Conservation (phyloP, 108 stramenopile genomes). For the Hondaea fermentalgiana region DNA sequence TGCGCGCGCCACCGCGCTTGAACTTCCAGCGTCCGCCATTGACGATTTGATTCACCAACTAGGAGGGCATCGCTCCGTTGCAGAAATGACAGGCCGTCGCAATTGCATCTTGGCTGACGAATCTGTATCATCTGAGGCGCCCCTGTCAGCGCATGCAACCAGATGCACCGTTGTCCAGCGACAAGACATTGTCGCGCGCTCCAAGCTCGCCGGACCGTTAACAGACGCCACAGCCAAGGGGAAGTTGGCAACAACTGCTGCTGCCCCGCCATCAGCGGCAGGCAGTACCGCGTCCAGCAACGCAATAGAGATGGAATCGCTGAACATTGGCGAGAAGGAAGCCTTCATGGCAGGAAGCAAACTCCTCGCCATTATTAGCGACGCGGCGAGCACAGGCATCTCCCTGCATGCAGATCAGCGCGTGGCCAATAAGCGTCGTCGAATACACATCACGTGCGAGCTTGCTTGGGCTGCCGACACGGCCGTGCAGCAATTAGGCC, state of each 20-base stretch:
- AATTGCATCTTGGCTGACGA: neutral
- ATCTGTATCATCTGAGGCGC: neutral
- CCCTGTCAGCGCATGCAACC: neutral
- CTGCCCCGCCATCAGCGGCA: neutral
- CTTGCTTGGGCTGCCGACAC: slow-evolving; percentile 80
- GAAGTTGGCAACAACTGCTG: too few species aligned
- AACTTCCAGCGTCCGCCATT: slow-evolving; percentile 57
- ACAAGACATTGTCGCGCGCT: neutral
- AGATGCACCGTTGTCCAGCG: neutral
- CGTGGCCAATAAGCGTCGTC: slow-evolving; percentile 42
- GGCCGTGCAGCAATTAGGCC: slow-evolving; percentile 74
- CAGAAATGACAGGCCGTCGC: slow-evolving; percentile 74
- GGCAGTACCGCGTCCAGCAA: neutral
- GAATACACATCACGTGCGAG: slow-evolving; percentile 73
- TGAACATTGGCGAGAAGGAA: slow-evolving; percentile 59
- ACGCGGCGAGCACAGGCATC: slow-evolving; percentile 70
- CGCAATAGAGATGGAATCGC: slow-evolving; percentile 40
- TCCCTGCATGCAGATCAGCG: slow-evolving; percentile 45
- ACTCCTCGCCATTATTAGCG: slow-evolving; percentile 67
- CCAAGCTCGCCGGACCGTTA: neutral
- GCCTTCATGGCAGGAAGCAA: slow-evolving; percentile 64
- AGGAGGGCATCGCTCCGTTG: slow-evolving; percentile 52
- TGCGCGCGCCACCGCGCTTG: neutral
- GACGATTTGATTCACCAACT: slow-evolving; percentile 62
- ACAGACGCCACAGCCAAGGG: neutral